These are phyloP conservation scores for Pelargonium nanum DNA, from an alignment of 345 rosid genomes.

Conservation along the genomic window DNA sequence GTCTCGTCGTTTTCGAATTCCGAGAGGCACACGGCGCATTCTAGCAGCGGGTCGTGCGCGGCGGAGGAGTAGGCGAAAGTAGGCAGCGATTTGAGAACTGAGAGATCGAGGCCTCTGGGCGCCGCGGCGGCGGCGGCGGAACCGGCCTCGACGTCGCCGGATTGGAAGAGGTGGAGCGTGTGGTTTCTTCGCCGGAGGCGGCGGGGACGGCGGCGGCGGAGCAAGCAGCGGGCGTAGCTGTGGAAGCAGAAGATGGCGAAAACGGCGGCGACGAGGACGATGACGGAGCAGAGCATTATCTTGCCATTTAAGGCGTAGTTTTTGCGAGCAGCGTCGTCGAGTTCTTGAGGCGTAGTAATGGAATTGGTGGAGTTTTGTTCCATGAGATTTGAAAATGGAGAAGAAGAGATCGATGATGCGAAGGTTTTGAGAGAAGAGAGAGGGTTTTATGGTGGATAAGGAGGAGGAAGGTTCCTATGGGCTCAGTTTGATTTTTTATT, in stretches of 20 bases:
- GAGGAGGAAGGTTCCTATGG: conserved; percentile 22
- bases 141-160: conserved; percentile 6
- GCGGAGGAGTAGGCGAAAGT: conserved; percentile 31
- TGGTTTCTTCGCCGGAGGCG: conserved; percentile 17
- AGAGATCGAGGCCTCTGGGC: conserved; percentile 32
- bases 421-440: not conserved
- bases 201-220: conserved; percentile 35
- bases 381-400: conserved; percentile 1
- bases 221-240: conserved; percentile 41
- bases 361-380: not conserved
- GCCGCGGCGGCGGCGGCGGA: conserved; percentile 2
- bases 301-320: conserved; percentile 40
- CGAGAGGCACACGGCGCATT: conserved; percentile 68
- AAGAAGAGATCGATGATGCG: too few relatives aligned
- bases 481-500: too few relatives aligned
- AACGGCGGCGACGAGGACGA: conserved; percentile 44
- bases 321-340: conserved; percentile 7
- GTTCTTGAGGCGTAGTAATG: not conserved
- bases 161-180: conserved; percentile 22
- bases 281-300: conserved; percentile 37
- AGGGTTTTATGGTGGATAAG: too few relatives aligned
- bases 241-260: conserved; percentile 45
- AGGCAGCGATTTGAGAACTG: conserved; percentile 43
- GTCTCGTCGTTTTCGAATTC: conserved; percentile 62
- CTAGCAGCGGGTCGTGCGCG: conserved; percentile 14